Evolutionary conservation across 352 stramenopile species (phyloP).

Genomic region (Phytophthora pini): DNA sequence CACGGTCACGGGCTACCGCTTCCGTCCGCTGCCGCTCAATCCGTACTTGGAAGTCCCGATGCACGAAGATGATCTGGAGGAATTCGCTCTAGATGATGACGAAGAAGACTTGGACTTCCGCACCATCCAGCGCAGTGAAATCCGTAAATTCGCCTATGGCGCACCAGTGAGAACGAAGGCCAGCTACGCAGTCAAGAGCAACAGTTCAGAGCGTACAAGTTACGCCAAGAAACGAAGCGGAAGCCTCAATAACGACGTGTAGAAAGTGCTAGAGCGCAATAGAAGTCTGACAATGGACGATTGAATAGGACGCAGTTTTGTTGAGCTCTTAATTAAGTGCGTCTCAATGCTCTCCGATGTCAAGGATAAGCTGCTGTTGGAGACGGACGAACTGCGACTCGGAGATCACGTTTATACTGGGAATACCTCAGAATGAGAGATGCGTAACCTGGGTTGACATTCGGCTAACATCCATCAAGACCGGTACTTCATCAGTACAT

Average conservation of each 20-base stretch:
- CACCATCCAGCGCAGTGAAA: slow-evolving; percentile 40
- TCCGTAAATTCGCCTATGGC: slow-evolving; percentile 41
- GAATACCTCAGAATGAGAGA: too few relatives aligned
- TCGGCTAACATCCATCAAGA: too few relatives aligned
- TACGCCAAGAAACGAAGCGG: slow-evolving; percentile 38
- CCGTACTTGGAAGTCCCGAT: slow-evolving; percentile 90
- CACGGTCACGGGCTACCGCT: slow-evolving; percentile 89
- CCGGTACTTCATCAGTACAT: too few relatives aligned
- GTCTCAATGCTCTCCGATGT: slow-evolving; percentile 9
- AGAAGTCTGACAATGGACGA: slow-evolving; percentile 4
- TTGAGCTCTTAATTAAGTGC: slow-evolving; percentile 6
- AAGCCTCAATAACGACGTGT: slow-evolving; percentile 35
- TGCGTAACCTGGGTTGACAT: too few relatives aligned
- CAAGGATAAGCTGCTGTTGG: slow-evolving; percentile 14
- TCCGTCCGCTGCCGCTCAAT: slow-evolving; percentile 91
- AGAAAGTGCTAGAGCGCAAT: slow-evolving; percentile 25
- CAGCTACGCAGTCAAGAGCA: slow-evolving; percentile 17
- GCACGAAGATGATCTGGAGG: slow-evolving; percentile 80
- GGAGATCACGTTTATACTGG: slow-evolving; percentile 22
- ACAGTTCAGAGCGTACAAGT: slow-evolving; percentile 5
- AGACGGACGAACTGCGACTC: slow-evolving; percentile 19
- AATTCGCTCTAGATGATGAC: slow-evolving; percentile 69
- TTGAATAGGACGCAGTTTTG: slow-evolving; percentile 22
- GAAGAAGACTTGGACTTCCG: slow-evolving; percentile 57
- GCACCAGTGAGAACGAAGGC: slow-evolving; percentile 28